Conservation (phyloP, 495 filamentous ascomycete genomes). For the Neurospora africana region DNA sequence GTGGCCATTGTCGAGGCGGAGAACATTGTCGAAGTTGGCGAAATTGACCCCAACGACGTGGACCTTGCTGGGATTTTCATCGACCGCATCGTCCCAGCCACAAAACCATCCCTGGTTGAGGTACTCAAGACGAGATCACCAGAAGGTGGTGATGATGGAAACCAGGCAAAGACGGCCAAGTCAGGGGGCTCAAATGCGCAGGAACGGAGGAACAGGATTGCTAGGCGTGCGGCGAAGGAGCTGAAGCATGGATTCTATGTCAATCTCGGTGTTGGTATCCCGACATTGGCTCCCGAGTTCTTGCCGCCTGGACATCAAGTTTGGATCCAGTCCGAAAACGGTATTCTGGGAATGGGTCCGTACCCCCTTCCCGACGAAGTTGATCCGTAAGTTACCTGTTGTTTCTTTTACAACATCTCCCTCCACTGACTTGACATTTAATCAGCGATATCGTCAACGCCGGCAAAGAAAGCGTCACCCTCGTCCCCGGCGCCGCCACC, state of each 20-base stretch:
- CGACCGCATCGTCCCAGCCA: conserved; percentile 51
- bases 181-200: conserved; percentile 19
- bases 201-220: conserved; percentile 45
- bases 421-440: not conserved
- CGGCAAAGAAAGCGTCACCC: conserved; percentile 51
- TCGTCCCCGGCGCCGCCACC: conserved; percentile 43
- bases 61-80: conserved; percentile 56
- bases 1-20: conserved; percentile 60
- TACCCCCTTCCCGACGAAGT: conserved; percentile 44
- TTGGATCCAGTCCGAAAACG: conserved; percentile 53
- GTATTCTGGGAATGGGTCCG: conserved; percentile 51
- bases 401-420: too few relatives aligned
- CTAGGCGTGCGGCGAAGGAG: conserved; percentile 49
- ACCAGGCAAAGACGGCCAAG: conserved; percentile 2
- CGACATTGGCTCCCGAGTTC: conserved; percentile 50
- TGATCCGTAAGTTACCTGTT: conserved; percentile 31
- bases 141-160: conserved; percentile 12
- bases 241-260: conserved; percentile 55
- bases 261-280: conserved; percentile 57
- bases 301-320: conserved; percentile 38
- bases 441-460: conserved; percentile 47
- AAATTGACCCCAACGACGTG: conserved; percentile 46
- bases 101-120: conserved; percentile 44
- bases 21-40: conserved; percentile 50
- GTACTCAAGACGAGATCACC: conserved; percentile 37